A percentile compares a stretch with the other conserved stretches of the same genome.
phyloP scores from a whole-genome alignment of 129 eudicot genomes.

The Oenanthe sinensis region DNA sequence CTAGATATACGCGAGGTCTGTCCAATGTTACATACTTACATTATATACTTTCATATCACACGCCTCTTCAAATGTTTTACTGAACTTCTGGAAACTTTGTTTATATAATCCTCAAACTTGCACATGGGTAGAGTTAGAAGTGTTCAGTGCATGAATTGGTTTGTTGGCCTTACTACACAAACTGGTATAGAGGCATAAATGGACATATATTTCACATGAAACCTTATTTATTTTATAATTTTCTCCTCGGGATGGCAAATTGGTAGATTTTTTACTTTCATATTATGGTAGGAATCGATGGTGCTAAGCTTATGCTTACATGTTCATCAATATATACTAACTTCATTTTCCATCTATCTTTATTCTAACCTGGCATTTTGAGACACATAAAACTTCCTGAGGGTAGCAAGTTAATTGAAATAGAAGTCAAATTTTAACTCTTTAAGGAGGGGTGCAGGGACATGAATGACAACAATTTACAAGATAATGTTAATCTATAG shows the following conservation, averaged over 20 bases:
- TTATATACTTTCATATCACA: neutral
- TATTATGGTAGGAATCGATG: neutral
- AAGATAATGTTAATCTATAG: neutral
- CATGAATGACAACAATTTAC: neutral
- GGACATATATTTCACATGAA: neutral
- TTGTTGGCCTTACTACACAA: neutral
- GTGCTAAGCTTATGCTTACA: neutral
- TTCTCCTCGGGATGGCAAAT: neutral
- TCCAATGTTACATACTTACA: constrained; percentile 9
- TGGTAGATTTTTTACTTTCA: neutral
- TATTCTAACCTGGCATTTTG: neutral
- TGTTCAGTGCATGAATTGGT: neutral
- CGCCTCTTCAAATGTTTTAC: neutral
- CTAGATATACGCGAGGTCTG: constrained; percentile 38
- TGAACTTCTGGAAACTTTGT: neutral
- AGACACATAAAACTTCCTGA: no score
- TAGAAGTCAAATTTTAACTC: no score
- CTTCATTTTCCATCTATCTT: neutral
- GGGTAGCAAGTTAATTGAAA: no score
- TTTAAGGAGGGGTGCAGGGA: no score
- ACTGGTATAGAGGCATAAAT: neutral
- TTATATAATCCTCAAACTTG: neutral
- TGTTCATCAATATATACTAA: neutral
- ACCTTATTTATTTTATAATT: neutral
- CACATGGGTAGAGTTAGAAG: neutral